Evolutionary conservation across 2,329 filamentous ascomycete genomes (phyloP).

Genomic region (Orbilia javanica): DNA sequence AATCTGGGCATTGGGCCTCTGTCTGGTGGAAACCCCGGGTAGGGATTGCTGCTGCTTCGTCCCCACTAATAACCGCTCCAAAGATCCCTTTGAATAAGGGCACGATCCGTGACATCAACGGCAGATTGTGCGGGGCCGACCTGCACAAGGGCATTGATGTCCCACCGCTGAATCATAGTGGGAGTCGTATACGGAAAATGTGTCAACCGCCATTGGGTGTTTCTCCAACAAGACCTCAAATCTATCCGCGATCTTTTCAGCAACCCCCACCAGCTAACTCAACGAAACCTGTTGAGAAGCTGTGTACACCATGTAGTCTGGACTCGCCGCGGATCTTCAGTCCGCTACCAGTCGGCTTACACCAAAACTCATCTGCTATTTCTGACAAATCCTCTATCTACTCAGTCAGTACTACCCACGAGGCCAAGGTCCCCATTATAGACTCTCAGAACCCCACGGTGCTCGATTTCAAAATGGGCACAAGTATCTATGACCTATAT

Average conservation of each 20-base stretch:
- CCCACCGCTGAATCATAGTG: neutral
- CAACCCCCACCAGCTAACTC: neutral
- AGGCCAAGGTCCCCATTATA: neutral
- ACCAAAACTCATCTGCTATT: neutral
- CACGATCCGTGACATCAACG: constrained; percentile 31
- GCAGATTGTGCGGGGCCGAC: constrained; percentile 32
- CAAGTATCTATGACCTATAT: neutral
- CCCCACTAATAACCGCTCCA: neutral
- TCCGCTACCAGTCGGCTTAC: neutral
- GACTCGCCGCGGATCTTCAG: neutral
- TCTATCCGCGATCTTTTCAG: constrained; percentile 15
- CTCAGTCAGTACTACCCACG: neutral
- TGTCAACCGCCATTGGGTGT: neutral
- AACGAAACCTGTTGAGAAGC: neutral
- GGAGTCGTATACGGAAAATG: neutral
- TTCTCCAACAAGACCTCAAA: neutral
- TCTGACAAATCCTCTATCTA: constrained; percentile 10
- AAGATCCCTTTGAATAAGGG: neutral
- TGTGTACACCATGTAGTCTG: neutral
- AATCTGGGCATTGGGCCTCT: neutral
- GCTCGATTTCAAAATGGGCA: constrained; percentile 1
- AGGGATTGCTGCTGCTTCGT: neutral
- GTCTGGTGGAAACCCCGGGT: constrained; percentile 36
- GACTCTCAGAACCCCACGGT: neutral
- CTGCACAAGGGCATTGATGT: constrained; percentile 27